Evolutionary conservation across 2,329 filamentous ascomycete species (phyloP).

Genomic region (Calonectria pteridis): DNA sequence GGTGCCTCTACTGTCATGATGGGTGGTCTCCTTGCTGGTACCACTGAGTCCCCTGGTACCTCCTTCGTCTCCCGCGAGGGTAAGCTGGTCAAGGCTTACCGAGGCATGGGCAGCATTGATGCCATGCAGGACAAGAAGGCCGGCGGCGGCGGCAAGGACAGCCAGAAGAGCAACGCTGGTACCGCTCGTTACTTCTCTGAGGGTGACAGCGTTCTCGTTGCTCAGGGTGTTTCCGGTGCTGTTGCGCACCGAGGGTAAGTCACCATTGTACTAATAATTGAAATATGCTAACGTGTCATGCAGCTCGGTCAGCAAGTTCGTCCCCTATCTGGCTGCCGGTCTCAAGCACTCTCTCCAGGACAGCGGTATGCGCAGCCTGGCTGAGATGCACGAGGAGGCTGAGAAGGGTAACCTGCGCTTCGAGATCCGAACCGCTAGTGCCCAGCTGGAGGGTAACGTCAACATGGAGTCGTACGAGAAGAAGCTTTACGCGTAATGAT

Average conservation of each 20-base stretch:
- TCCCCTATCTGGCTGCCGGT: slow-evolving; percentile 94
- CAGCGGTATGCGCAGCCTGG: slow-evolving; percentile 85
- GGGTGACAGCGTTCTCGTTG: slow-evolving; percentile 92
- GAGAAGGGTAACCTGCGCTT: slow-evolving; percentile 84
- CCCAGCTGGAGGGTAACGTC: slow-evolving; percentile 95
- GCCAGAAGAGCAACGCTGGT: slow-evolving; percentile 88
- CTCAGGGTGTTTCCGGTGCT: slow-evolving; percentile 93
- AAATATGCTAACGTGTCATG: slow-evolving; percentile 46
- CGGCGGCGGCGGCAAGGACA: slow-evolving; percentile 77
- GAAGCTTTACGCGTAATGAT: slow-evolving; percentile 91
- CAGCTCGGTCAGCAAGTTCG: slow-evolving; percentile 90
- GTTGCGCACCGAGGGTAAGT: slow-evolving; percentile 80
- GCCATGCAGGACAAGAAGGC: slow-evolving; percentile 99
- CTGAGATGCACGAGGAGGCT: slow-evolving; percentile 82
- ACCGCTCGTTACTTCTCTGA: slow-evolving; percentile 99
- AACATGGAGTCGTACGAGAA: slow-evolving; percentile 99
- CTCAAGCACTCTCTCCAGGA: slow-evolving; percentile 98
- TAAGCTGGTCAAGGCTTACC: slow-evolving; percentile 98
- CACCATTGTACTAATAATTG: not conserved
- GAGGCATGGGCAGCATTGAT: slow-evolving; percentile 98
- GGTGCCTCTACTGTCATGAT: slow-evolving; percentile 99
- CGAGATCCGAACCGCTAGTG: slow-evolving; percentile 93
- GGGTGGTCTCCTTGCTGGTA: slow-evolving; percentile 96
- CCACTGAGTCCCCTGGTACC: slow-evolving; percentile 95
- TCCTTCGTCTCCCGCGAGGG: slow-evolving; percentile 97